Conservation (phyloP, 164 flowering plant species). For the Vitis riparia region DNA sequence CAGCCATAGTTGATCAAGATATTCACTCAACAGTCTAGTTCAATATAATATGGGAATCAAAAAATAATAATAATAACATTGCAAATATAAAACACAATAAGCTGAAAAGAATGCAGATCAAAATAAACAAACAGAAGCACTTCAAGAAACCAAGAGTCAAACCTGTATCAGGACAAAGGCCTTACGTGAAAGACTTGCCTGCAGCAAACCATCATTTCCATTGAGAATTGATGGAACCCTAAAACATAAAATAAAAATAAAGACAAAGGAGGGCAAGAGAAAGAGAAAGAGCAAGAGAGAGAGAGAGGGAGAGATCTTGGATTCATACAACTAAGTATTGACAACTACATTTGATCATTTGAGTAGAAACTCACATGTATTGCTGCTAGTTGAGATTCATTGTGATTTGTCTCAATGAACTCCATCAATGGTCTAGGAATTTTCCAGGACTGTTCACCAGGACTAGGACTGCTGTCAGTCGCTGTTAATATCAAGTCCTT, state of each 20-base stretch:
- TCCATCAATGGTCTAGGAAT: constrained; percentile 65
- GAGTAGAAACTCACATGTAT: constrained; percentile 54
- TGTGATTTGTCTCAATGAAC: constrained; percentile 59
- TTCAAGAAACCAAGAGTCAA: constrained; percentile 14
- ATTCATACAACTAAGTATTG: background rate
- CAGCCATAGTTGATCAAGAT: no score
- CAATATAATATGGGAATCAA: no score
- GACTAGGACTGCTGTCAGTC: constrained; percentile 36
- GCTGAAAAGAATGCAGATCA: no score
- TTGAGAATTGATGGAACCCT: background rate
- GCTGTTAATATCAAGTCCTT: constrained; percentile 75
- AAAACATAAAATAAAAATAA: background rate
- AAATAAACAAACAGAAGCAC: background rate
- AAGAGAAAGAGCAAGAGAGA: background rate
- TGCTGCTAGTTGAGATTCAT: constrained; percentile 74
- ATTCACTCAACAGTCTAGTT: no score
- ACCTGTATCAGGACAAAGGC: constrained; percentile 95
- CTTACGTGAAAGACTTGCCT: constrained; percentile 90
- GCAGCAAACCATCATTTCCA: constrained; percentile 23
- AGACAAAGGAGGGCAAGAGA: background rate
- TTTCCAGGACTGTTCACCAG: constrained; percentile 64
- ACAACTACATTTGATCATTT: background rate
- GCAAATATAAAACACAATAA: no score
- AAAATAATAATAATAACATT: no score
- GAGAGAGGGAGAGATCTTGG: background rate